phyloP scores from a whole-genome alignment of 164 flowering plant genomes.

The Pachysandra terminalis region DNA sequence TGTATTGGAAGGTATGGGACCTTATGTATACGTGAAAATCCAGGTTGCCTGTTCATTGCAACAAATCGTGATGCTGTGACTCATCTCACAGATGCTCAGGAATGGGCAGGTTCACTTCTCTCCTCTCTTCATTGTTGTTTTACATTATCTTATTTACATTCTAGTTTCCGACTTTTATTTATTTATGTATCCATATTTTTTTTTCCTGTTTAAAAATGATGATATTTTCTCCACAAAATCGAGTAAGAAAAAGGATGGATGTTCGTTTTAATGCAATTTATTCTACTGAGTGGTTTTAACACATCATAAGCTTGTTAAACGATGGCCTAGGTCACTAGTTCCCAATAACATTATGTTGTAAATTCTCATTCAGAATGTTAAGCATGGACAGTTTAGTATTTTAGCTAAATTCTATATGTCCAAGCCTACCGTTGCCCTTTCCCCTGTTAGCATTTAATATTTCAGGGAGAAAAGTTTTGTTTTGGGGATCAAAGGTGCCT shows the following conservation, averaged over 20 bases:
- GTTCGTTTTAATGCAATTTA: not conserved
- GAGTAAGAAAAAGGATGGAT: not conserved
- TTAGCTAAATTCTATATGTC: too few species aligned
- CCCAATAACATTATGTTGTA: not conserved
- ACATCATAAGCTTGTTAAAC: not conserved
- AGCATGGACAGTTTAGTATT: not conserved
- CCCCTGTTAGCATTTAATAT: too few species aligned
- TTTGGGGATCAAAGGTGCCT: too few species aligned
- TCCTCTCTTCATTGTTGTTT: not conserved
- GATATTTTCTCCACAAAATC: too few species aligned
- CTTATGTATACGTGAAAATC: slow-evolving; percentile 93
- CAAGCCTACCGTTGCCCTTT: too few species aligned
- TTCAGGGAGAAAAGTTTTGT: too few species aligned
- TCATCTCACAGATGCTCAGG: slow-evolving; percentile 99
- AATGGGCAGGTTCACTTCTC: slow-evolving; percentile 88
- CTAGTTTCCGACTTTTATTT: too few species aligned
- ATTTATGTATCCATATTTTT: not conserved
- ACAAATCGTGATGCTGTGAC: slow-evolving; percentile 99
- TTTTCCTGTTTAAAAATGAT: too few species aligned
- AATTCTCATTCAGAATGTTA: not conserved
- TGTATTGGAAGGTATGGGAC: slow-evolving; percentile 73
- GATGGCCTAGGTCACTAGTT: not conserved
- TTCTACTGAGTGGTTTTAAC: not conserved
- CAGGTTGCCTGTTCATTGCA: slow-evolving; percentile 98
- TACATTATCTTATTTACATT: not conserved